phyloP scores from a whole-genome alignment of 768 basidiomycete genomes.

The Suillus americanus region DNA sequence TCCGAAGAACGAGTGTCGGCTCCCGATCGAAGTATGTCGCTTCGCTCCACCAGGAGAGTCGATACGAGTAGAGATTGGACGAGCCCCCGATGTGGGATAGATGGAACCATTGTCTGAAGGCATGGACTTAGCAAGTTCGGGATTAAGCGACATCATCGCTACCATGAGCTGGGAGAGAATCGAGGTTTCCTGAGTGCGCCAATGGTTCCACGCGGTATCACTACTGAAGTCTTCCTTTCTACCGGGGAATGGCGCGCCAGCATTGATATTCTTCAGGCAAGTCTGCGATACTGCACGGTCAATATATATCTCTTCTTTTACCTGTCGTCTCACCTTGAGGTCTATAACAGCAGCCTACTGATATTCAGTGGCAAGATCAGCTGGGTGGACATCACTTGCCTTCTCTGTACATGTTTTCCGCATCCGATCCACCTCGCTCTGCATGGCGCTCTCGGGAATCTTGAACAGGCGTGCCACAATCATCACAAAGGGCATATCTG shows the following conservation, averaged over 20 bases:
- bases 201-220: slow-evolving; percentile 81
- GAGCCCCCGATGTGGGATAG: slow-evolving; percentile 30
- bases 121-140: slow-evolving; percentile 80
- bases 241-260: slow-evolving; percentile 80
- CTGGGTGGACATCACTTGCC: slow-evolving; percentile 36
- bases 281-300: slow-evolving; percentile 45
- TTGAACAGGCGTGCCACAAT: slow-evolving; percentile 75
- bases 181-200: slow-evolving; percentile 79
- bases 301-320: not conserved
- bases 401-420: slow-evolving; percentile 72
- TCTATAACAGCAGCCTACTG: slow-evolving; percentile 79
- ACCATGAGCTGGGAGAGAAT: slow-evolving; percentile 88
- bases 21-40: slow-evolving; percentile 63
- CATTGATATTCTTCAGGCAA: slow-evolving; percentile 88
- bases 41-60: slow-evolving; percentile 29
- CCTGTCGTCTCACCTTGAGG: slow-evolving; percentile 60
- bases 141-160: slow-evolving; percentile 81
- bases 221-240: slow-evolving; percentile 83
- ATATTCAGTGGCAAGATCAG: slow-evolving; percentile 11
- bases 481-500: slow-evolving; percentile 77
- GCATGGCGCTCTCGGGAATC: slow-evolving; percentile 62
- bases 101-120: slow-evolving; percentile 45
- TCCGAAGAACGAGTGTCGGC: slow-evolving; percentile 58
- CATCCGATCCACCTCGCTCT: slow-evolving; percentile 71
- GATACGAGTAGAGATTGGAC: slow-evolving; percentile 47